Base-by-base conservation (phyloP, 164 flowering plant genomes). In the Paratinospora sagittata region DNA sequence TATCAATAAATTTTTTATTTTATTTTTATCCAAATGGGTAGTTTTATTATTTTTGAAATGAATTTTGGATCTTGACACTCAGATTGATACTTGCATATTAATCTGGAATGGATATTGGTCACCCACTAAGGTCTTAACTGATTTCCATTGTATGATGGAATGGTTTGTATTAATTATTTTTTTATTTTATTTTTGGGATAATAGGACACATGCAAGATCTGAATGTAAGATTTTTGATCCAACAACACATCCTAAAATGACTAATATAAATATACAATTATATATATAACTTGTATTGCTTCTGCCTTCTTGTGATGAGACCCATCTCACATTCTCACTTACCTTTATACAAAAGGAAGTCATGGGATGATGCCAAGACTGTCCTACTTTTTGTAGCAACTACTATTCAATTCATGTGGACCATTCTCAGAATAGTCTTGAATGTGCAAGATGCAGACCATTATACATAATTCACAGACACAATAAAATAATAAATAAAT, bases 331-430 rank as follows among this genome's bases (percentile, higher is more conserved):
- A 19, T 55, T 30, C 61, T 55, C 24, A 55, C 7, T 55, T n/a
- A 8, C 61, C 8, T 55, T 43, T n/a, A 55, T 17, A n/a, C 61
- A 55, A 55, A 55, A n/a, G 26, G 61, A 55, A 7, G 3, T 9
- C 24, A 55, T 55, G 61, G 21, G 21, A 55, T 55, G 21, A 23
- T 19, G 61, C 24, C 61, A 55, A 19, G 24, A 55, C 21, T 55
- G 61, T 55, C 10, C 8, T 19, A n/a, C 61, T 55, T 55, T 55
- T n/a, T 8, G 61, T 19, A 21, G 61, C 61, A 55, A n/a, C 61
- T 55, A 55, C 61, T 55, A 8, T 55, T 55, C 61, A 55, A 55
- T 55, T n/a, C 61, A 55, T 55, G 61, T 21, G 61, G 61, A n/a
- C 61, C 61, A 55, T 21, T 55, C n/a, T 43, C 47, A 10, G 12